Evolutionary conservation across 306 rosid species (phyloP).

Genomic region (Inga leiocalycina): DNA sequence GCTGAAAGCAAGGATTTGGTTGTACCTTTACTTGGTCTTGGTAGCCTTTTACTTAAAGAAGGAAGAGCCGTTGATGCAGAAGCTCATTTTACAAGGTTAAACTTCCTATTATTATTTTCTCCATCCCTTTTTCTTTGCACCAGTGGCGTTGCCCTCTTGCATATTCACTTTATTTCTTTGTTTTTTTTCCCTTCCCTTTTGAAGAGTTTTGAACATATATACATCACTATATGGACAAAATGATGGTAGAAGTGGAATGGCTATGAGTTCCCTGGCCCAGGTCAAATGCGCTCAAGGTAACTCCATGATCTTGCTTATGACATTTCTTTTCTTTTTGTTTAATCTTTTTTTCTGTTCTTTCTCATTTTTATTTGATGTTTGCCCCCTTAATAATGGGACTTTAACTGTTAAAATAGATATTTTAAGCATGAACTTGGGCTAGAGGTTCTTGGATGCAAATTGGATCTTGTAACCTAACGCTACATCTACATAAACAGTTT

Average conservation of each 20-base stretch:
- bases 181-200: slow-evolving; percentile 1
- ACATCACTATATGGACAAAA: slow-evolving; percentile 68
- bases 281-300: slow-evolving; percentile 87
- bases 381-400: background rate
- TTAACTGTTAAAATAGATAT: background rate
- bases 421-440: background rate
- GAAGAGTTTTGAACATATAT: slow-evolving; percentile 68
- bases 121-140: slow-evolving; percentile 11
- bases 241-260: slow-evolving; percentile 91
- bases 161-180: slow-evolving; percentile 29
- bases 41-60: slow-evolving; percentile 81
- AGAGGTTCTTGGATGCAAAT: slow-evolving; percentile 21
- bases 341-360: slow-evolving; percentile 14
- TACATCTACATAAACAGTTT: background rate
- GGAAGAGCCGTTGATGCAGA: slow-evolving; percentile 73
- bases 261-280: slow-evolving; percentile 81
- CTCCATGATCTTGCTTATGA: slow-evolving; percentile 16
- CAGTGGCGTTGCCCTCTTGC: slow-evolving; percentile 24
- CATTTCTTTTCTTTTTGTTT: slow-evolving; percentile 1
- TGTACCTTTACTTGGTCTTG: slow-evolving; percentile 80
- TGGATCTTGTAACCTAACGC: slow-evolving; percentile 18
- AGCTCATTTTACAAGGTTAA: slow-evolving; percentile 71
- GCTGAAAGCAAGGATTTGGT: slow-evolving; percentile 71
- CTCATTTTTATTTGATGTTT: slow-evolving; percentile 6
- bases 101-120: slow-evolving; percentile 27